Conservation (phyloP, 225 moss, liverwort and hornwort species). For the Bryum argenteum region DNA sequence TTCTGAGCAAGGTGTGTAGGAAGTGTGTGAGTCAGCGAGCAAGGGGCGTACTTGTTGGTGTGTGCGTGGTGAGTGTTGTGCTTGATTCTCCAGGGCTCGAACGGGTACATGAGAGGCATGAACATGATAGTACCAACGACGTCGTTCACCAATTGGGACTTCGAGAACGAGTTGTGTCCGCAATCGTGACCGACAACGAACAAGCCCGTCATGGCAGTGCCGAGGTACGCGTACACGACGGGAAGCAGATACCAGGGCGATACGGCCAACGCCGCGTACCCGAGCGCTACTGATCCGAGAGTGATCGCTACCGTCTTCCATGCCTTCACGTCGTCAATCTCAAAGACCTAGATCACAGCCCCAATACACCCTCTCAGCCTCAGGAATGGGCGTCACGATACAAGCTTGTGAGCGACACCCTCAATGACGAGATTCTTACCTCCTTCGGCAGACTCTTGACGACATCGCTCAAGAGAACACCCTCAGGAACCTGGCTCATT, state of each 20-base stretch:
- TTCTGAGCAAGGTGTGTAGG: no score
- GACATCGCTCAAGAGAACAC: slow-evolving; percentile 58
- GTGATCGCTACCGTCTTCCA: slow-evolving; percentile 80
- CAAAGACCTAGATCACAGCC: slow-evolving; percentile 57
- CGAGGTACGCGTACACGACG: slow-evolving; percentile 71
- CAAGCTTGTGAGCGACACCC: no score
- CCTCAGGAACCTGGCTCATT: slow-evolving; percentile 60
- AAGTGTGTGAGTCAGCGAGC: background rate
- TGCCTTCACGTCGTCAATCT: slow-evolving; percentile 68
- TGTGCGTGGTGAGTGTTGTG: slow-evolving; percentile 95
- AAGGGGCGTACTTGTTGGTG: slow-evolving; percentile 75
- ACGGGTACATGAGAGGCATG: slow-evolving; percentile 81
- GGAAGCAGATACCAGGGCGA: slow-evolving; percentile 83
- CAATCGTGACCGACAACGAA: slow-evolving; percentile 88
- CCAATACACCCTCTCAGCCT: slow-evolving; percentile 5
- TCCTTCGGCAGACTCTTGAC: slow-evolving; percentile 76
- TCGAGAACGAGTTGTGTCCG: slow-evolving; percentile 88
- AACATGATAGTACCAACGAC: slow-evolving; percentile 80
- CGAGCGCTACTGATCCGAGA: slow-evolving; percentile 58
- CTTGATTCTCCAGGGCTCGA: slow-evolving; percentile 96
- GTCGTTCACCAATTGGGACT: slow-evolving; percentile 69
- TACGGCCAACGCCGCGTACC: slow-evolving; percentile 73
- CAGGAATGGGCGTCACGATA: no score
- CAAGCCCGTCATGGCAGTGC: slow-evolving; percentile 89
- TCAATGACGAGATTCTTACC: slow-evolving; percentile 31